Base-by-base conservation (phyloP, 75 land plant species). In the Selaginella tamariscina region DNA sequence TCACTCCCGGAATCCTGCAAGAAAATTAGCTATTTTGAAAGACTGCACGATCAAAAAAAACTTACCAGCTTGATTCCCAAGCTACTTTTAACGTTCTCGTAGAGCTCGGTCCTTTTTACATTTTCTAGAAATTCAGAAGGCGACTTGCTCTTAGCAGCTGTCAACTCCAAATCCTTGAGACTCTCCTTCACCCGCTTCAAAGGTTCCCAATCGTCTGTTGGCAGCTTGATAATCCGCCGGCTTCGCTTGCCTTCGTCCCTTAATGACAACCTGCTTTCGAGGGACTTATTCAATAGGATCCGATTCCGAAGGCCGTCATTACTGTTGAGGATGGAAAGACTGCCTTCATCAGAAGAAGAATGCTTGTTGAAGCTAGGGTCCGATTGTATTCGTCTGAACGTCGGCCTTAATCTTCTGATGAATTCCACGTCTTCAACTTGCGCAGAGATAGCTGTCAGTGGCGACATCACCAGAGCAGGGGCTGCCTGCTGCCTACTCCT, bases 181-280 rank as follows among this genome's bases (percentile, higher is more conserved):
- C 88, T 66, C 30, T 77, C 70, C 80, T 83, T 94, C 70, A 90
- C 69, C 55, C 29, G 70, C 67, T 74, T 71, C 30, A 93, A 69
- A n/a, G 91, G 91, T 75, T 94, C 96, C 86, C 96, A 87, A 54
- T 87, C 87, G 55, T 78, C 68, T 23, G 31, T 30, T 2, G 71
- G 64, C 24, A 65, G 24, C 66, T 67, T 49, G 31, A 29, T 69
- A 31, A 31, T 62, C n/a, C 30, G 24, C 22, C 32, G 27, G 69
- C 30, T n/a, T n/a, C 64, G 72, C 69, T 63, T 69, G 70, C 64
- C 26, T 67, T 55, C 26, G 24, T 56, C 56, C 56, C 22, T 33
- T 8, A n/a, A 33, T 54, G 31, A 29, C 66, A 69, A 32, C 33
- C n/a, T n/a, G n/a, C n/a, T n/a, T n/a, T n/a, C n/a, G n/a, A n/a